Evolutionary conservation across 371 early-diverging fungal species (phyloP).

Genomic region (Mucor lusitanicus): DNA sequence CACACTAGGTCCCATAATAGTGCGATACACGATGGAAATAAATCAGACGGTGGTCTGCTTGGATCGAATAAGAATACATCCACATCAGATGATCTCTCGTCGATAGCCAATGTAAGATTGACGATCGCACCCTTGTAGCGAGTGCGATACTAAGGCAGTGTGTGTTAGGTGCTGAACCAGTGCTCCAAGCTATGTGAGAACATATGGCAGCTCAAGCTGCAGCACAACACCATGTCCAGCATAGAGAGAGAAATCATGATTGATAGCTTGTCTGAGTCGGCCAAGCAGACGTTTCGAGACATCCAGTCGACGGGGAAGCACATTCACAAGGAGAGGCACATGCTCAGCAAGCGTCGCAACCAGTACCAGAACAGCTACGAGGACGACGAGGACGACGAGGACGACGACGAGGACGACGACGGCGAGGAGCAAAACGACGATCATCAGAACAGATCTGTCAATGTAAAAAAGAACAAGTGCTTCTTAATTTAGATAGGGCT

Average conservation of each 20-base stretch:
- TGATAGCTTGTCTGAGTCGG: constrained; percentile 9
- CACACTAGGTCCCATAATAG: neutral
- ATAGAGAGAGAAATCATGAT: constrained; percentile 15
- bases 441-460: neutral
- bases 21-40: neutral
- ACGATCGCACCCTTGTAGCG: neutral
- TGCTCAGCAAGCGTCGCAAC: neutral
- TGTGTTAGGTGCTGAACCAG: constrained; percentile 12
- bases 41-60: neutral
- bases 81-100: neutral
- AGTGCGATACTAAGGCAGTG: too few species aligned
- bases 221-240: constrained; percentile 1
- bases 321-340: neutral
- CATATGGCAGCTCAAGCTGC: constrained; percentile 14
- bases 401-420: constrained; percentile 17
- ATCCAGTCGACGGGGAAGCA: constrained; percentile 1
- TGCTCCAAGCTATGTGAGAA: constrained; percentile 17
- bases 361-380: neutral
- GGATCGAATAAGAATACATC: neutral
- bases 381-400: neutral
- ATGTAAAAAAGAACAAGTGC: neutral
- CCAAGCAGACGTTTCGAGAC: neutral
- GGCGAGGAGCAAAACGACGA: constrained; percentile 11
- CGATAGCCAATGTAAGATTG: neutral
- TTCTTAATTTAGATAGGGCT: neutral